Base-by-base conservation (phyloP, 2,329 filamentous ascomycete species). In the Fusarium verticillioides region DNA sequence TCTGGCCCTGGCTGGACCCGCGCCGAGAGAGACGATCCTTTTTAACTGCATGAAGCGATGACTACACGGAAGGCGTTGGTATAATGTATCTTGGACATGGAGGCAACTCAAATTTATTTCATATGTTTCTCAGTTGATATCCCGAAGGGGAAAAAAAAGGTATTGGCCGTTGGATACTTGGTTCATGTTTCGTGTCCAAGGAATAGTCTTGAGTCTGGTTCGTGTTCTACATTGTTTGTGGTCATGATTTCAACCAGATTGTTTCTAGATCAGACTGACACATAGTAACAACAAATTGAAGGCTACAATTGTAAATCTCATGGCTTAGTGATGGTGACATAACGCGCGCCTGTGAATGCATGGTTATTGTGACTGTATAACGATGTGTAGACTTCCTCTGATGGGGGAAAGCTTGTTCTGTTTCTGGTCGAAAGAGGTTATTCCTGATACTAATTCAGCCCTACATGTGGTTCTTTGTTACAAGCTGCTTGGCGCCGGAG, bases 1-100 rank as follows among this genome's bases (percentile, higher is more conserved):
- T 78, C 73, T 60, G 76, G 74, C 70, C 36, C 63, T 73, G 77
- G 77, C 77, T 73, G 77, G 77, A 75, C 77, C 66, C 66, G 60
- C 63, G 72, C 71, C 72, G 73, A 59, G 75, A 77, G 69, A 78
- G 64, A 58, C 67, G 67, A 69, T 75, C 69, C 46, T 63, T 76
- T 23, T 43, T 30, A 60, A 75, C 70, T 78, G 75, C 72, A 76
- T 70, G 66, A 68, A 66, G 66, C 63, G 59, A 76, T 50, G 67
- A 61, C 57, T 59, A 52, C 39, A 66, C 60, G 34, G 58, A 62
- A 44, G 62, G 75, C 66, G 70, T 71, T 75, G 54, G 53, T 30
- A 59, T 57, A 57, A n/a, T 32, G 42, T 58, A 69, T 52, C 37
- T 70, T 70, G 75, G 64, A 69, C 58, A 70, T 12, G 63, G 76